These are phyloP conservation scores for Verticillium albo-atrum DNA, from an alignment of 2,329 filamentous ascomycete species.

Conservation along the genomic window DNA sequence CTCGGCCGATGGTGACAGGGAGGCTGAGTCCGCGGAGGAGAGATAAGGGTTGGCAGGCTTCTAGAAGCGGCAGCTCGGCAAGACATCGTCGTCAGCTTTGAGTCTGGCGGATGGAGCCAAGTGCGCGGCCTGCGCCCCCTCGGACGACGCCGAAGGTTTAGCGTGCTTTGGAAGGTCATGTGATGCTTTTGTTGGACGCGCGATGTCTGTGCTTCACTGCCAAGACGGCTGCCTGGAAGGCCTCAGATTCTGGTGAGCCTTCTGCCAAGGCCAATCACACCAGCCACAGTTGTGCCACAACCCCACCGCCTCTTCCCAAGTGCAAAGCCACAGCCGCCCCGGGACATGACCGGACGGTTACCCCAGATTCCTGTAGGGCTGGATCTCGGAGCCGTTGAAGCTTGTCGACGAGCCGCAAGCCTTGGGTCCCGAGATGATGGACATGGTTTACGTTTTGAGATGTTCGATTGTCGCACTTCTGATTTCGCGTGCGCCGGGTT, in stretches of 20 bases:
- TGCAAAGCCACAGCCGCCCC: neutral
- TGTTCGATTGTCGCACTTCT: neutral
- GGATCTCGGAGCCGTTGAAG: conserved; percentile 9
- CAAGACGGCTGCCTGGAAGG: neutral
- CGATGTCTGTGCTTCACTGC: neutral
- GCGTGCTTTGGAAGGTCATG: conserved; percentile 4
- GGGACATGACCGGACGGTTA: conserved; percentile 1
- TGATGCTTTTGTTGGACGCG: neutral
- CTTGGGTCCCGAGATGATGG: neutral
- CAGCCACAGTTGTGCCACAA: conserved; percentile 3
- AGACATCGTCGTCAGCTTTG: conserved; percentile 10
- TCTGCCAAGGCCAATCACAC: conserved; percentile 2
- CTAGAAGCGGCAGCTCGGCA: conserved; percentile 7
- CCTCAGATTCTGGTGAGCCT: neutral
- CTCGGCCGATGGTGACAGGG: neutral
- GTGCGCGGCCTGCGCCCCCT: conserved; percentile 4
- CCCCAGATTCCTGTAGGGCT: conserved; percentile 14
- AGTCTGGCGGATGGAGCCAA: neutral
- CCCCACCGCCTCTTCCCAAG: neutral
- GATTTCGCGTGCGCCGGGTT: neutral
- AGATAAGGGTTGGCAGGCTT: neutral
- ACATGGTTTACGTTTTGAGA: neutral
- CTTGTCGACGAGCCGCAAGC: conserved; percentile 5
- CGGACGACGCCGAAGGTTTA: conserved; percentile 14
- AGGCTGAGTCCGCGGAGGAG: neutral